A percentile compares a stretch with the other conserved stretches of the same genome.
Conservation (phyloP, 345 rosid genomes). For the Passiflora organensis region DNA sequence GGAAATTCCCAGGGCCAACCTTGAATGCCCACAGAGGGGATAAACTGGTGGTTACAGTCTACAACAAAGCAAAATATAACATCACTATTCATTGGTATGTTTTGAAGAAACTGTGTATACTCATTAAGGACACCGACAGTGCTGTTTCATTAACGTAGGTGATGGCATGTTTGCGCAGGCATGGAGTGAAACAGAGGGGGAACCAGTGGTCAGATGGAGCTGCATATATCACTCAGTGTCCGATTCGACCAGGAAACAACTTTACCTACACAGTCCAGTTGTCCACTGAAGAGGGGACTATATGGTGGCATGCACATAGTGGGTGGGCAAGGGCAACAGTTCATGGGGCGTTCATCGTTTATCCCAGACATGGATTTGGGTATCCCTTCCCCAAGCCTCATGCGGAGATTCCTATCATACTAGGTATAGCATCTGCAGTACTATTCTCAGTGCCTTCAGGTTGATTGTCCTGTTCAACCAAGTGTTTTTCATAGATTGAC, state of each 20-base stretch:
- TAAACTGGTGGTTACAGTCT: neutral
- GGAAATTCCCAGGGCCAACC: constrained; percentile 15
- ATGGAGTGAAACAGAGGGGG: constrained; percentile 29
- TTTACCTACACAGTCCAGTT: constrained; percentile 22
- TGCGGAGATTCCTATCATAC: neutral
- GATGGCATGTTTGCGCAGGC: constrained; percentile 39
- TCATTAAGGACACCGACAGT: too few relatives aligned
- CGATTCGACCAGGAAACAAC: constrained; percentile 26
- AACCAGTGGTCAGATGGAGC: constrained; percentile 49
- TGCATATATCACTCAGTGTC: constrained; percentile 30
- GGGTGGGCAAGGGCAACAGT: constrained; percentile 38
- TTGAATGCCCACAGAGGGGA: constrained; percentile 5
- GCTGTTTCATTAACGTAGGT: too few relatives aligned
- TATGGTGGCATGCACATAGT: constrained; percentile 50
- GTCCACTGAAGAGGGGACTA: constrained; percentile 26
- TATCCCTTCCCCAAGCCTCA: constrained; percentile 27
- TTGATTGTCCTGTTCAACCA: too few relatives aligned
- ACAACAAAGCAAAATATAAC: constrained; percentile 9
- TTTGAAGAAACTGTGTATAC: too few relatives aligned
- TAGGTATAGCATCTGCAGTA: neutral
- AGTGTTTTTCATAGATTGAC: too few relatives aligned
- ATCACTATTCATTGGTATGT: constrained; percentile 15
- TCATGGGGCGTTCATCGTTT: constrained; percentile 32
- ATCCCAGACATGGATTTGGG: constrained; percentile 15
- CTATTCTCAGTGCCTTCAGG: too few relatives aligned